Evolutionary conservation across 169 alveolate genomes (phyloP).

Genomic region (Cyclospora cayetanensis): DNA sequence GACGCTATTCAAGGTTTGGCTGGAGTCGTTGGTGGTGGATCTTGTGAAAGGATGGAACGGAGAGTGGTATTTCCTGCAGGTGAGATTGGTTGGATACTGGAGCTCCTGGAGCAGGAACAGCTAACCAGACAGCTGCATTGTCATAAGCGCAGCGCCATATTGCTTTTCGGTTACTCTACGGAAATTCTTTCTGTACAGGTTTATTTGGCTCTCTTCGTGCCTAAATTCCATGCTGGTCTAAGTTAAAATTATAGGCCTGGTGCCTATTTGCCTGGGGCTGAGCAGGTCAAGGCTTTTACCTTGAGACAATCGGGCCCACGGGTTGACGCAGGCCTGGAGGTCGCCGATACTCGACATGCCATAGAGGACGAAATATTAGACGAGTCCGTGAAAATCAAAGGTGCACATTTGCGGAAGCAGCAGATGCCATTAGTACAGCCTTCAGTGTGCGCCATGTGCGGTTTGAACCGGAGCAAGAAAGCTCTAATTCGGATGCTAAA

Average conservation of each 20-base stretch:
- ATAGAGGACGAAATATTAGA: constrained; percentile 15
- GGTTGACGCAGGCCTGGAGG: constrained; percentile 8
- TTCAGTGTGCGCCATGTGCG: constrained; percentile 70
- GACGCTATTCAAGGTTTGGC: constrained; percentile 66
- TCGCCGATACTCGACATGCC: not conserved
- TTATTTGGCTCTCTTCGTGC: no score
- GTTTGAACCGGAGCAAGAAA: constrained; percentile 59
- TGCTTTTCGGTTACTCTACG: no score
- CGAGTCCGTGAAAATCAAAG: constrained; percentile 32
- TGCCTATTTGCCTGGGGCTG: not conserved
- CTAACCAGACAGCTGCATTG: no score
- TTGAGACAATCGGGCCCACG: constrained; percentile 58
- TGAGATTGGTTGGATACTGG: no score
- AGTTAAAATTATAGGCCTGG: no score
- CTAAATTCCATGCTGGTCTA: no score
- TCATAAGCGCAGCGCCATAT: no score
- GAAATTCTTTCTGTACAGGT: no score
- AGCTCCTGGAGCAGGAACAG: no score
- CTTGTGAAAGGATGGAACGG: constrained; percentile 53
- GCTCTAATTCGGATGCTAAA: constrained; percentile 50
- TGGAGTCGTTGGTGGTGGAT: constrained; percentile 69
- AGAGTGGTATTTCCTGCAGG: constrained; percentile 66
- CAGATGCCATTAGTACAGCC: constrained; percentile 50
- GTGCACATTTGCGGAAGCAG: constrained; percentile 42
- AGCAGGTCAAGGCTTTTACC: constrained; percentile 70